Evolutionary conservation across 768 basidiomycete species (phyloP).

Genomic region (Boletus sp.): DNA sequence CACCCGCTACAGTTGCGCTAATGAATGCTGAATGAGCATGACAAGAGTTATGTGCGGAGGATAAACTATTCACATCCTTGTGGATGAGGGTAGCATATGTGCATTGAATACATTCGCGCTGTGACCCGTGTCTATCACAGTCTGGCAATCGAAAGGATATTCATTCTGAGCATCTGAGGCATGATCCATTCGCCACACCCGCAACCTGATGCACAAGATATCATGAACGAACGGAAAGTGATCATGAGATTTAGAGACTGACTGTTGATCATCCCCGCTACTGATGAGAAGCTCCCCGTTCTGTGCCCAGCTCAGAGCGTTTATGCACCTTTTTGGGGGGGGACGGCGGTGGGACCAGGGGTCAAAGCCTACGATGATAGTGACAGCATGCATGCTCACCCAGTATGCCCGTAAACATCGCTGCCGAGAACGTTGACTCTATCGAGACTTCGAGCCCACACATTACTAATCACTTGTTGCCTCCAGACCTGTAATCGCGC

Average conservation of each 20-base stretch:
- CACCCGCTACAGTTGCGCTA: slow-evolving; percentile 74
- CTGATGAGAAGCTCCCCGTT: slow-evolving; percentile 65
- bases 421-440: slow-evolving; percentile 73
- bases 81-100: slow-evolving; percentile 74
- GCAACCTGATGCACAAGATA: slow-evolving; percentile 44
- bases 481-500: slow-evolving; percentile 24
- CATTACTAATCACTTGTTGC: slow-evolving; percentile 21
- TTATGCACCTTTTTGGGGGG: slow-evolving; percentile 69
- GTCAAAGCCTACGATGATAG: background rate
- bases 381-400: slow-evolving; percentile 42
- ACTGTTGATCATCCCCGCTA: slow-evolving; percentile 75
- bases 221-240: slow-evolving; percentile 2
- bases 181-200: slow-evolving; percentile 72
- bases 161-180: slow-evolving; percentile 37
- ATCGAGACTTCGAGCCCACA: slow-evolving; percentile 44
- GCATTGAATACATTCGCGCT: slow-evolving; percentile 82
- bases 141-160: slow-evolving; percentile 64
- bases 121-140: slow-evolving; percentile 79
- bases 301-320: slow-evolving; percentile 71
- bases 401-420: slow-evolving; percentile 61
- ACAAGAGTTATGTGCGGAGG: slow-evolving; percentile 8
- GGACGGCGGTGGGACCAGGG: background rate
- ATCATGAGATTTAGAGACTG: slow-evolving; percentile 17
- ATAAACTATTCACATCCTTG: slow-evolving; percentile 60
- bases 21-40: slow-evolving; percentile 7